Base-by-base conservation (phyloP, 2,329 filamentous ascomycete genomes). In the Pseudocercospora eumusae region DNA sequence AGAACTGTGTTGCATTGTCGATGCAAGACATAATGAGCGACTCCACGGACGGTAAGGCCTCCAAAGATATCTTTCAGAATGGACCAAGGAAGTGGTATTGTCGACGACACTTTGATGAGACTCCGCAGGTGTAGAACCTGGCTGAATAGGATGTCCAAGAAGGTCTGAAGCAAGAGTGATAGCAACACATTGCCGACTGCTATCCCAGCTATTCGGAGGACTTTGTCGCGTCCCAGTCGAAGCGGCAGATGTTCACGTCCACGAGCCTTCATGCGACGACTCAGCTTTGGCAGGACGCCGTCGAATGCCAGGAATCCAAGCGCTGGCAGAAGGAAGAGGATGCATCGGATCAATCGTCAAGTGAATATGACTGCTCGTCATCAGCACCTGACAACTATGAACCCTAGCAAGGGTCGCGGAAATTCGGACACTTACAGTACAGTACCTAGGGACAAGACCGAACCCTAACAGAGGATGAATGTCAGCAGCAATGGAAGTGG, bases 301-400 rank as follows among this genome's bases (percentile, higher is more conserved):
- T 96, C 92, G 72, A 96, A 88, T 2, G 87, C 71, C 1, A 95
- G 84, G 70, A 92, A 92, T 11, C 88, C 63, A 0, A 90, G 74
- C 0, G 91, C 90, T 0, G 92, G 92, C 0, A 90, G 57, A 2
- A 95, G 78, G 77, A 88, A 96, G 70, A 93, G 86, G 4, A 90
- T 67, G 9, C 88, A 61, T 45, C 90, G 88, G 54, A 92, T 80
- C 91, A 61, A 96, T 85, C 62, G 86, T 84, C 15, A 95, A 80
- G 0, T 90, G 87, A 0, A 88, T 82, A 70, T 96, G 89, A 6
- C 89, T 89, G 57, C 36, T 36, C 15, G 18, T 15, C 7, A 59
- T 62, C 42, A 64, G 62, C 55, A 47, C 28, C 13, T n/a, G 25
- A 47, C n/a, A 49, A 33, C 20, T 15, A 2, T 20, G 18, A 28